These are phyloP conservation scores for Plasmopara viticola DNA, from an alignment of 352 stramenopile species.

Conservation along the genomic window DNA sequence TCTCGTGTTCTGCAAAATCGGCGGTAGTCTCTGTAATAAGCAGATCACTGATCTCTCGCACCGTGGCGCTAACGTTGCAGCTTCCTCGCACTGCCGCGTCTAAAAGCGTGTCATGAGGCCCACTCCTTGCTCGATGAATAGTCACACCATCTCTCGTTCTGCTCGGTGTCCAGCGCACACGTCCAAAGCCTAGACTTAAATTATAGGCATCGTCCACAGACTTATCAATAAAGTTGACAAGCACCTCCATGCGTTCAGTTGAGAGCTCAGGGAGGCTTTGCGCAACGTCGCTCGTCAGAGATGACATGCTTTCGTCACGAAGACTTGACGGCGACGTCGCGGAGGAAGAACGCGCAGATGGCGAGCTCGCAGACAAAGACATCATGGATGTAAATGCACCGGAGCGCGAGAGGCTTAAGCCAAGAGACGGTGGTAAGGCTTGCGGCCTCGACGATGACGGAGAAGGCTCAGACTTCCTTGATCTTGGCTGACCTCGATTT, in stretches of 20 bases:
- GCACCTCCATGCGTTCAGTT: slow-evolving; percentile 29
- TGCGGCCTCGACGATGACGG: slow-evolving; percentile 11
- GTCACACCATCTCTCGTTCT: slow-evolving; percentile 61
- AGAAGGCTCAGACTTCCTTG: slow-evolving; percentile 12
- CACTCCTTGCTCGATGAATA: slow-evolving; percentile 52
- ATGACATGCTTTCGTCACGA: slow-evolving; percentile 24
- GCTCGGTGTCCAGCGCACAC: slow-evolving; percentile 63
- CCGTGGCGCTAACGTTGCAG: slow-evolving; percentile 68
- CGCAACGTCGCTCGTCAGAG: slow-evolving; percentile 14
- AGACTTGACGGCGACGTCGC: slow-evolving; percentile 28
- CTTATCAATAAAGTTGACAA: slow-evolving; percentile 71
- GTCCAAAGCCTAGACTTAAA: slow-evolving; percentile 67
- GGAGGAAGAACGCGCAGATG: slow-evolving; percentile 16
- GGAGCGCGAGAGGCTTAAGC: slow-evolving; percentile 1
- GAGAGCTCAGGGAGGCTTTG: slow-evolving; percentile 31
- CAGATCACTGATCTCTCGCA: slow-evolving; percentile 71
- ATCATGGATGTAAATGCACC: slow-evolving; percentile 11
- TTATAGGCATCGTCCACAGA: slow-evolving; percentile 79
- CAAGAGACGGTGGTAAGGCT: slow-evolving; percentile 10
- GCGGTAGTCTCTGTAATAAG: slow-evolving; percentile 66
- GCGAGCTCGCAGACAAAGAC: slow-evolving; percentile 10
- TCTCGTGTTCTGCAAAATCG: slow-evolving; percentile 63
- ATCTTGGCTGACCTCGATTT: slow-evolving; percentile 6
- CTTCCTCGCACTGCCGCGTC: slow-evolving; percentile 66
- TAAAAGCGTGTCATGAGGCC: slow-evolving; percentile 51